A percentile compares a stretch with the other conserved stretches of the same genome.
phyloP scores from a whole-genome alignment of 116 monocot species.

The Posidonia oceanica region DNA sequence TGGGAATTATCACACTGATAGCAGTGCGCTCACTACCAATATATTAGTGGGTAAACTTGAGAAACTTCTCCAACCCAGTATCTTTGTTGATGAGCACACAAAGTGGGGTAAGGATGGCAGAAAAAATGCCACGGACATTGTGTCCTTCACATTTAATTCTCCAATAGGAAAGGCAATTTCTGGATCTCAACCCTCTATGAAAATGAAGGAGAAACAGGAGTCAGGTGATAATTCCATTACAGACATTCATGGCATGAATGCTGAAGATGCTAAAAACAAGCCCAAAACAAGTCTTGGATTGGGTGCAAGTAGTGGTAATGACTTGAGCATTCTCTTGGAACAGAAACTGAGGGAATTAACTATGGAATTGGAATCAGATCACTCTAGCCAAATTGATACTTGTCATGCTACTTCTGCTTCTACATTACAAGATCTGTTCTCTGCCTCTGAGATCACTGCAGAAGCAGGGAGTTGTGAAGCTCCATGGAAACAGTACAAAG shows the following conservation, averaged over 20 bases:
- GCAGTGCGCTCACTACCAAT: slow-evolving; percentile 14
- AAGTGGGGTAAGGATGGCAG: slow-evolving; percentile 33
- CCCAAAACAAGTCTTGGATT: slow-evolving; percentile 11
- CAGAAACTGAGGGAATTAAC: slow-evolving; percentile 60
- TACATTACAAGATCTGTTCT: slow-evolving; percentile 14
- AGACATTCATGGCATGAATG: slow-evolving; percentile 13
- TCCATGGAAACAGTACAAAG: not conserved
- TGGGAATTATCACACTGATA: slow-evolving; percentile 14
- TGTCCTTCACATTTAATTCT: slow-evolving; percentile 90
- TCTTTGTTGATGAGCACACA: slow-evolving; percentile 41
- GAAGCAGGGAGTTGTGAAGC: not conserved
- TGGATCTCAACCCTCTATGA: slow-evolving; percentile 11
- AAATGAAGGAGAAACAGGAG: slow-evolving; percentile 23
- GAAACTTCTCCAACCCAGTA: slow-evolving; percentile 31
- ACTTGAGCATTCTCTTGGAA: slow-evolving; percentile 62
- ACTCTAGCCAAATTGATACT: not conserved
- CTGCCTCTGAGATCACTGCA: slow-evolving; percentile 8
- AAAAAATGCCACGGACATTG: slow-evolving; percentile 54
- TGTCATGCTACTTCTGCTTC: slow-evolving; percentile 1
- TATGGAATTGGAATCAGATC: slow-evolving; percentile 19
- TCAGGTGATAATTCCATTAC: slow-evolving; percentile 9
- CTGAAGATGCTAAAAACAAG: slow-evolving; percentile 14
- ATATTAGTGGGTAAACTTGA: slow-evolving; percentile 19
- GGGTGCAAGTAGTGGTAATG: slow-evolving; percentile 50
- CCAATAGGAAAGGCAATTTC: slow-evolving; percentile 41